These are phyloP conservation scores for Bathelium albidoporum DNA, from an alignment of 495 filamentous ascomycete species.

Conservation along the genomic window DNA sequence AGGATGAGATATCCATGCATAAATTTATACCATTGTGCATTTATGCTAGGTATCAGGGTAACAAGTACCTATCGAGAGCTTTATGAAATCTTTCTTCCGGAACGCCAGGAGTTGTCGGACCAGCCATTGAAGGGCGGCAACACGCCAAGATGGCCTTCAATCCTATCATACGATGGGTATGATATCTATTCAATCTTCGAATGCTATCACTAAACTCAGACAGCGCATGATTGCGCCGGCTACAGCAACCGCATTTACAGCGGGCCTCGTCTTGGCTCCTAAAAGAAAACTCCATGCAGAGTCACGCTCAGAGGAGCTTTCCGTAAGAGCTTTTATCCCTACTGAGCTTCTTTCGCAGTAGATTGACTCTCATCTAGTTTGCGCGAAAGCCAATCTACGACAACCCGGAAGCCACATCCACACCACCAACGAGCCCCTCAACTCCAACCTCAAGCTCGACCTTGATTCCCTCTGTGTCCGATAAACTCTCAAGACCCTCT, in stretches of 20 bases:
- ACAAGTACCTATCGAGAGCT: no score
- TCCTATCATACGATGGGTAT: constrained; percentile 38
- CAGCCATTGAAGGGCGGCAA: not conserved
- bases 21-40: not conserved
- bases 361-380: constrained; percentile 18
- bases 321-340: not conserved
- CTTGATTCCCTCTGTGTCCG: constrained; percentile 2
- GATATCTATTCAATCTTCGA: constrained; percentile 5
- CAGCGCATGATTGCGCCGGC: constrained; percentile 50
- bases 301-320: constrained; percentile 26
- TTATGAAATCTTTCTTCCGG: not conserved
- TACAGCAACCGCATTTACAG: constrained; percentile 41
- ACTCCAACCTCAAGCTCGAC: constrained; percentile 1
- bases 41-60: constrained; percentile 8
- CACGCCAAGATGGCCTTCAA: constrained; percentile 35
- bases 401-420: constrained; percentile 37
- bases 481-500: constrained; percentile 33
- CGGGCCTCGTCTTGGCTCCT: constrained; percentile 45
- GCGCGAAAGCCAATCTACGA: constrained; percentile 85
- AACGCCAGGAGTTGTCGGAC: not conserved
- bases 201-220: constrained; percentile 13
- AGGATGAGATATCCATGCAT: not conserved
- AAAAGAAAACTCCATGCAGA: constrained; percentile 44
- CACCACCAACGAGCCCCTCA: constrained; percentile 27
- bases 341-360: not conserved